These are phyloP conservation scores for Neoconidiobolus thromboides DNA, from an alignment of 371 early-diverging fungal species.

Conservation along the genomic window DNA sequence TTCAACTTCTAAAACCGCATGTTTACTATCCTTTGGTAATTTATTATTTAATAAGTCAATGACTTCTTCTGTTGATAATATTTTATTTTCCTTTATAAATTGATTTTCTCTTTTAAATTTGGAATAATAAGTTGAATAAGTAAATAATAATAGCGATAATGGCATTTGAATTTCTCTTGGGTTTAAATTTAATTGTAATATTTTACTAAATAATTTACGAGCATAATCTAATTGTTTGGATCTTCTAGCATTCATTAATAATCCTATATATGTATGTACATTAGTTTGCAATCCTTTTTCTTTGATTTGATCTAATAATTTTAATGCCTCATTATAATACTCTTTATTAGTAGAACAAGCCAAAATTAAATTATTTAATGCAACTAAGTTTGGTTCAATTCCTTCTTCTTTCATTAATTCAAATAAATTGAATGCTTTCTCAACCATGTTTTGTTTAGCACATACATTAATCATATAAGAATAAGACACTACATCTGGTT, in stretches of 20 bases:
- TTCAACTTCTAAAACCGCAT: background rate
- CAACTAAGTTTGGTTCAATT: constrained; percentile 54
- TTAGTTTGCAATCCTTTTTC: background rate
- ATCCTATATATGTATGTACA: background rate
- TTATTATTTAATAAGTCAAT: background rate
- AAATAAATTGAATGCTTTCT: constrained; percentile 62
- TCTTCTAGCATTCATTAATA: background rate
- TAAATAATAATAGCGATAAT: background rate
- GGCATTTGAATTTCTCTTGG: background rate
- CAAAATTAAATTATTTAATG: constrained; percentile 67
- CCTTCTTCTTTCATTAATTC: constrained; percentile 52
- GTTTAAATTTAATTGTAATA: background rate
- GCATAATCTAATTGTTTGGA: background rate
- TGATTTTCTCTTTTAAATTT: background rate
- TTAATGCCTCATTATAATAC: background rate
- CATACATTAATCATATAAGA: constrained; percentile 84
- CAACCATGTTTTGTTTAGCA: constrained; percentile 49
- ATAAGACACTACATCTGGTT: constrained; percentile 59
- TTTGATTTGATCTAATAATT: background rate
- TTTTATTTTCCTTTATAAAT: background rate
- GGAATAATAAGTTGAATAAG: background rate
- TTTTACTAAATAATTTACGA: background rate
- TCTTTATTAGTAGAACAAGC: constrained; percentile 50
- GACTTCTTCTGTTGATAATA: background rate
- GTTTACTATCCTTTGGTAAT: background rate